These are phyloP conservation scores for Populus alba DNA, from an alignment of 345 rosid species.

Conservation along the genomic window DNA sequence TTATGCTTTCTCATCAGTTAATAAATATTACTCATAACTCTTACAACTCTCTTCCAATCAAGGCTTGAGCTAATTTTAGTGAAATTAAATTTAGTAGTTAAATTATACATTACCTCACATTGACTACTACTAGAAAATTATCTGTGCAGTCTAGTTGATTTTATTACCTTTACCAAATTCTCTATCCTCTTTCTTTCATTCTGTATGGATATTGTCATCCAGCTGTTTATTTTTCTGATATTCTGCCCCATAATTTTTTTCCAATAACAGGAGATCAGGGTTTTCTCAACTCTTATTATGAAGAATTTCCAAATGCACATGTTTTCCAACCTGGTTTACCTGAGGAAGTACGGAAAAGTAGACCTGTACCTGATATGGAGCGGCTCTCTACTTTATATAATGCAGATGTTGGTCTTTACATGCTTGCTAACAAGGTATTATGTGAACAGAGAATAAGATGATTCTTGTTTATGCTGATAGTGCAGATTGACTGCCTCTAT, in stretches of 20 bases:
- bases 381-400: constrained; percentile 87
- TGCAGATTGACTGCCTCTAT: neutral
- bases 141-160: neutral
- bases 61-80: neutral
- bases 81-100: neutral
- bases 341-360: constrained; percentile 48
- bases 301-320: constrained; percentile 76
- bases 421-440: constrained; percentile 94
- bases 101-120: neutral
- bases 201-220: neutral
- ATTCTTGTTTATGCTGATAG: neutral
- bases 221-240: neutral
- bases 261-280: constrained; percentile 77
- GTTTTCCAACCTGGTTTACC: constrained; percentile 76
- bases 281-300: constrained; percentile 77
- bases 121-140: neutral
- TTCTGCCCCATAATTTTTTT: neutral
- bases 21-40: neutral
- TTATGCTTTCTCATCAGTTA: neutral
- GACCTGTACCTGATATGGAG: constrained; percentile 75
- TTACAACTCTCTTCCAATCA: neutral
- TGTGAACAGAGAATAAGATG: neutral
- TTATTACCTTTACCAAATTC: neutral
- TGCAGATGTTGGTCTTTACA: constrained; percentile 98
- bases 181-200: neutral